These are phyloP conservation scores for Diaporthe destruens DNA, from an alignment of 2,329 filamentous ascomycete species.

Conservation along the genomic window DNA sequence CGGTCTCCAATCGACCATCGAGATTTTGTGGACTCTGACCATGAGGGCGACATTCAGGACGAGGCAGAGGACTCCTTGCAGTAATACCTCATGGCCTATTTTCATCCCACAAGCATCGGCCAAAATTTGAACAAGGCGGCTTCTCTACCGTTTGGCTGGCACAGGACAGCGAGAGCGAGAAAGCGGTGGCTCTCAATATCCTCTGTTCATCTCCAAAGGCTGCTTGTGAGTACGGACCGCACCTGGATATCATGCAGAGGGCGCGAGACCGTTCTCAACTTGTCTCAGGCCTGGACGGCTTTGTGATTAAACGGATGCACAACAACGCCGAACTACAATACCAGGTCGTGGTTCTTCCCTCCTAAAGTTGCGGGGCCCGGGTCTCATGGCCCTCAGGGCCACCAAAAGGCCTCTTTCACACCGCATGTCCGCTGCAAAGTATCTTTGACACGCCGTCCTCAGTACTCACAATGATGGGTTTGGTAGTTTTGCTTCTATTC, in stretches of 20 bases:
- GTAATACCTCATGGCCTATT: not conserved
- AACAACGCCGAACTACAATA: not conserved
- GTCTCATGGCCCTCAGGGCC: not conserved
- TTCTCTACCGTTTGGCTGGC: not conserved
- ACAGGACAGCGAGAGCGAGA: not conserved
- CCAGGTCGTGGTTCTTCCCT: not conserved
- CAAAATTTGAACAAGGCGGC: not conserved
- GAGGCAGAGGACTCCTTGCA: constrained; percentile 2
- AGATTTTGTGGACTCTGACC: not conserved
- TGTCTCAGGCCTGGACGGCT: not conserved
- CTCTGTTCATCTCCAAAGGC: not conserved
- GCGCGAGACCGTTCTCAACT: not conserved
- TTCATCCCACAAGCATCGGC: not conserved
- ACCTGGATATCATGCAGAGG: not conserved
- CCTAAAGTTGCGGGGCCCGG: constrained; percentile 4
- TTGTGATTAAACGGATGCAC: not conserved
- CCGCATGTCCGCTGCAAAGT: constrained; percentile 7
- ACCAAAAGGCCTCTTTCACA: not conserved
- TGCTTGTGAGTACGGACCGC: not conserved
- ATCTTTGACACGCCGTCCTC: not conserved
- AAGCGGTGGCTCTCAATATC: not conserved
- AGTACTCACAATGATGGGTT: not conserved
- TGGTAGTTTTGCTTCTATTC: no score
- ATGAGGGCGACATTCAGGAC: not conserved
- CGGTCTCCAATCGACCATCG: not conserved